A percentile compares a stretch with the other conserved stretches of the same genome.
Conservation (phyloP, 768 basidiomycete species). For the Kwoniella sp. region DNA sequence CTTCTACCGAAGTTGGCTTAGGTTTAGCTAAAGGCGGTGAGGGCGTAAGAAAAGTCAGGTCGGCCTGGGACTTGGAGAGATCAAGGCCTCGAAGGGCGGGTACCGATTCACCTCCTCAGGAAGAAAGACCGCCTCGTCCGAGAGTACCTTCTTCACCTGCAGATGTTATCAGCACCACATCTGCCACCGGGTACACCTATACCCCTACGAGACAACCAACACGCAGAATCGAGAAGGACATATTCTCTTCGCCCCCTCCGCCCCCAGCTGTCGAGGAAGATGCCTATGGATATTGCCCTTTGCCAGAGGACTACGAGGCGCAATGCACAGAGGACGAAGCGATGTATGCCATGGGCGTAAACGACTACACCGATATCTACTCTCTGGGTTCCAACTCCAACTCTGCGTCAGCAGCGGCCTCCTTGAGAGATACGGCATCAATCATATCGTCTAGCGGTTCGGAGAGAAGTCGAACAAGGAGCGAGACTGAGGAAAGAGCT, state of each 20-base stretch:
- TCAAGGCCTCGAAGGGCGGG: slow-evolving; percentile 8
- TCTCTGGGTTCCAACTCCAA: slow-evolving; percentile 20
- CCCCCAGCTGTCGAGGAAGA: slow-evolving; percentile 33
- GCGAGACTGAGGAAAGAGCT: slow-evolving; percentile 13
- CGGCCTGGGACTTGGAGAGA: slow-evolving; percentile 34
- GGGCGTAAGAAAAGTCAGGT: slow-evolving; percentile 42
- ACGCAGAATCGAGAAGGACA: not conserved
- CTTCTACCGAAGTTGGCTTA: slow-evolving; percentile 28
- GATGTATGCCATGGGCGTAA: slow-evolving; percentile 24
- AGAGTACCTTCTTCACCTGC: slow-evolving; percentile 13
- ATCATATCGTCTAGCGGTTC: not conserved
- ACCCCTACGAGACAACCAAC: slow-evolving; percentile 6
- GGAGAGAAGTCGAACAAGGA: slow-evolving; percentile 9
- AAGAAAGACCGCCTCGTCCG: slow-evolving; percentile 30
- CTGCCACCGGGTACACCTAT: slow-evolving; percentile 14
- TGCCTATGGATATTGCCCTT: slow-evolving; percentile 41
- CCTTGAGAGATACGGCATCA: slow-evolving; percentile 3
- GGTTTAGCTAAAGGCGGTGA: slow-evolving; percentile 42
- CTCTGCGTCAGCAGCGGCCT: slow-evolving; percentile 10
- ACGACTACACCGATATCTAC: slow-evolving; percentile 24
- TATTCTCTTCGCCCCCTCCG: slow-evolving; percentile 12
- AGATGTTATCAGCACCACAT: slow-evolving; percentile 1
- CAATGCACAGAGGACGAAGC: slow-evolving; percentile 42
- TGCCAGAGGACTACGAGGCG: slow-evolving; percentile 48
- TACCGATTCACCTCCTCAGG: slow-evolving; percentile 31